Percentiles rank a stretch among this genome's conserved stretches.
Conservation (phyloP, 2,329 filamentous ascomycete species). For the Hymenoscyphus fructigenus region DNA sequence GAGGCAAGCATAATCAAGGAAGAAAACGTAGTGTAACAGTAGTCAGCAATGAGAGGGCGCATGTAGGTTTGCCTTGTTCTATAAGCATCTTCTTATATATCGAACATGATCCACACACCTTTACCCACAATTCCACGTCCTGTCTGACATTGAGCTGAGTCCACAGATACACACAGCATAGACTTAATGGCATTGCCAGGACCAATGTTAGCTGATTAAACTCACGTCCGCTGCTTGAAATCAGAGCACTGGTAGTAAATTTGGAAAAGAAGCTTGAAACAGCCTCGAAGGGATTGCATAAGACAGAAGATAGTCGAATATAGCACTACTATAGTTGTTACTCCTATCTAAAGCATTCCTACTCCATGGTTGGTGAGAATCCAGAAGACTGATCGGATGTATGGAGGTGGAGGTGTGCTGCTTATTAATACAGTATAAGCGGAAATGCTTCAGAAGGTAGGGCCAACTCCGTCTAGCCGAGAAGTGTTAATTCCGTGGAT, state of each 20-base stretch:
- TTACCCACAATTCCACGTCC: too few species aligned
- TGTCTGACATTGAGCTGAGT: too few species aligned
- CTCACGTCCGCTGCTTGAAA: neutral
- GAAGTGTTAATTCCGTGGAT: too few species aligned
- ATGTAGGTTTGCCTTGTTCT: conserved; percentile 2
- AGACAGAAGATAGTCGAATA: neutral
- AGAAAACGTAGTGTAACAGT: neutral
- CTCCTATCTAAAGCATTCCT: neutral
- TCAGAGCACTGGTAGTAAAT: neutral
- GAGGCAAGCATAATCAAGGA: neutral
- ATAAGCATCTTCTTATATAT: neutral
- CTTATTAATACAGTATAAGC: too few species aligned
- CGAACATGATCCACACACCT: neutral
- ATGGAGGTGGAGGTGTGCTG: neutral
- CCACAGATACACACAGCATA: neutral
- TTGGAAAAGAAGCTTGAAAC: neutral
- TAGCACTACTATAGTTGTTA: neutral
- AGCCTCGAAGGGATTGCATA: neutral
- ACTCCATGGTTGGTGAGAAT: neutral
- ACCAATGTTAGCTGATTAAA: neutral
- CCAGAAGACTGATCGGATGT: neutral
- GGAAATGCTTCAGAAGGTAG: too few species aligned
- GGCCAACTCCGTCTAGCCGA: too few species aligned
- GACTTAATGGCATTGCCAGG: neutral
- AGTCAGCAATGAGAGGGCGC: neutral